These are phyloP conservation scores for Herpetomonas tarakana DNA, from an alignment of 208 protist species.

Conservation along the genomic window DNA sequence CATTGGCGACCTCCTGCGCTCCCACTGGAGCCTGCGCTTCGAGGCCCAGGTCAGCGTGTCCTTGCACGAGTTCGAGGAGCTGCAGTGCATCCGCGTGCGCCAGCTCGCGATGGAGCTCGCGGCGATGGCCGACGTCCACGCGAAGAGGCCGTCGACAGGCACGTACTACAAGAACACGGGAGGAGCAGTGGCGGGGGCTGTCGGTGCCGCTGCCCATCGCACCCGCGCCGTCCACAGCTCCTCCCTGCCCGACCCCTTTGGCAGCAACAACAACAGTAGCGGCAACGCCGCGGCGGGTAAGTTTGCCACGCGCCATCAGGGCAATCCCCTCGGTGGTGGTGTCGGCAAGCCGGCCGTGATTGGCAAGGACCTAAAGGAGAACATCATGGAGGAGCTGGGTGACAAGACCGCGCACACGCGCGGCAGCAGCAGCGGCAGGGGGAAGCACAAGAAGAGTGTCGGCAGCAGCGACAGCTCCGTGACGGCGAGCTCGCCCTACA, in stretches of 20 bases:
- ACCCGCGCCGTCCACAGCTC: neutral
- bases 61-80: conserved; percentile 76
- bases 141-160: conserved; percentile 25
- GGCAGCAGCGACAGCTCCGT: neutral
- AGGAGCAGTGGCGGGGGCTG: neutral
- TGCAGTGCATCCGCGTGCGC: conserved; percentile 76
- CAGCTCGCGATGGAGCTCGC: conserved; percentile 67
- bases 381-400: conserved; percentile 44
- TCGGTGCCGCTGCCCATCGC: neutral
- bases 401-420: neutral
- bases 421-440: neutral
- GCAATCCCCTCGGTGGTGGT: neutral
- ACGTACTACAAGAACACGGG: conserved; percentile 8
- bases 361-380: conserved; percentile 23
- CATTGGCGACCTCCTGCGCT: conserved; percentile 67
- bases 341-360: conserved; percentile 1
- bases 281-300: neutral
- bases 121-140: conserved; percentile 75
- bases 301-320: neutral
- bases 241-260: conserved; percentile 1
- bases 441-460: conserved; percentile 1
- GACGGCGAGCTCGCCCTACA: conserved; percentile 24
- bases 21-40: conserved; percentile 76
- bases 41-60: conserved; percentile 83
- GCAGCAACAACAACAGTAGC: neutral